These are phyloP conservation scores for Pseudomonodictys pantanalensis DNA, from an alignment of 495 filamentous ascomycete species.

Conservation along the genomic window DNA sequence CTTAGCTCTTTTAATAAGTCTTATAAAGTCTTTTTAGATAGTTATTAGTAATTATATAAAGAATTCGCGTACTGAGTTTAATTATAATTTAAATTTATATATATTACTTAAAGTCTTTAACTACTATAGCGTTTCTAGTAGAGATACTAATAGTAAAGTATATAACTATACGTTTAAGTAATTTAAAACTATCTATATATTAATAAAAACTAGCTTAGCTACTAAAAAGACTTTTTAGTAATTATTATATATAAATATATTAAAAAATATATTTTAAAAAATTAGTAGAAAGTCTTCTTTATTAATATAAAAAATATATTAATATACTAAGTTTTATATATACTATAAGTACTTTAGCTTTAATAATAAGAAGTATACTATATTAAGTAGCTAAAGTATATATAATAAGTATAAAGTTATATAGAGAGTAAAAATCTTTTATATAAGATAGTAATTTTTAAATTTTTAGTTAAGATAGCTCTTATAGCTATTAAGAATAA, in stretches of 20 bases:
- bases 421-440: too few species aligned
- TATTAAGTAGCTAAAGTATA: too few species aligned
- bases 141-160: background rate
- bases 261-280: constrained; percentile 21
- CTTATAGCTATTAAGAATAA: constrained; percentile 24
- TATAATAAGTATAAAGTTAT: too few species aligned
- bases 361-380: constrained; percentile 18
- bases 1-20: too few species aligned
- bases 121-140: constrained; percentile 11
- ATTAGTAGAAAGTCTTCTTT: constrained; percentile 23
- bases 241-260: constrained; percentile 18
- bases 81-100: too few species aligned
- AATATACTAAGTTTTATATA: constrained; percentile 10
- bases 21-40: too few species aligned
- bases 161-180: constrained; percentile 7
- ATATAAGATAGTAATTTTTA: constrained; percentile 18
- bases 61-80: too few species aligned
- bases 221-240: constrained; percentile 16
- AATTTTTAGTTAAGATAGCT: constrained; percentile 14
- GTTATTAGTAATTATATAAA: too few species aligned
- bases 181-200: constrained; percentile 6
- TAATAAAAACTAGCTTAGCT: constrained; percentile 10
- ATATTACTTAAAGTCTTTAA: constrained; percentile 21
- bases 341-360: constrained; percentile 19
- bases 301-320: constrained; percentile 7